These are phyloP conservation scores for Alternaria gansuensis DNA, from an alignment of 2,329 filamentous ascomycete species.

Conservation along the genomic window DNA sequence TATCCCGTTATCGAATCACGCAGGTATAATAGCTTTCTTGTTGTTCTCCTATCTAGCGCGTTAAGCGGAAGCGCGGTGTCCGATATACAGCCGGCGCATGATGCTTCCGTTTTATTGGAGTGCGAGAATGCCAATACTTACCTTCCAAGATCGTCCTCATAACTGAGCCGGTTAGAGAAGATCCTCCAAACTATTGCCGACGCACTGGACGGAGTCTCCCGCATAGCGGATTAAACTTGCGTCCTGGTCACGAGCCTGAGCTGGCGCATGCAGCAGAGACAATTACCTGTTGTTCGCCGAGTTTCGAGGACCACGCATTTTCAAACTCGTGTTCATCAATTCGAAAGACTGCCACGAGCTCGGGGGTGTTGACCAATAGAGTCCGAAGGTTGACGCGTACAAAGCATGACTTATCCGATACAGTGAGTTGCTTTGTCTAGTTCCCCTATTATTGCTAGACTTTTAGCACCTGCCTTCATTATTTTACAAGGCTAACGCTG, in stretches of 20 bases:
- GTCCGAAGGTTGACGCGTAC: constrained; percentile 33
- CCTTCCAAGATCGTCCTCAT: constrained; percentile 19
- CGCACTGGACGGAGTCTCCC: constrained; percentile 27
- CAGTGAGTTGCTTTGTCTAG: constrained; percentile 30
- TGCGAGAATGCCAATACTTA: constrained; percentile 7
- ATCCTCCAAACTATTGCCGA: constrained; percentile 22
- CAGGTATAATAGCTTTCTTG: constrained; percentile 31
- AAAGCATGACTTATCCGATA: constrained; percentile 28
- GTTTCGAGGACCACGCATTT: constrained; percentile 39
- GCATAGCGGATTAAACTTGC: constrained; percentile 29
- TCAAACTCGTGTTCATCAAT: constrained; percentile 35
- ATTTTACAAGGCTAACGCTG: constrained; percentile 9
- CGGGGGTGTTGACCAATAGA: constrained; percentile 30
- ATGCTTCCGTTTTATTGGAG: constrained; percentile 17
- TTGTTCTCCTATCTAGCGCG: constrained; percentile 14
- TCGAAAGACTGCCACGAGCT: constrained; percentile 37
- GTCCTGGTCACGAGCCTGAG: constrained; percentile 30
- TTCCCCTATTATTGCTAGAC: neutral
- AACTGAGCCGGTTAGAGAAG: constrained; percentile 38
- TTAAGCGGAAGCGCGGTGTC: constrained; percentile 19
- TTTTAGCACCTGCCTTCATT: neutral
- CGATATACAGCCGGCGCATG: constrained; percentile 20
- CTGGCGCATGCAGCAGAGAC: constrained; percentile 32
- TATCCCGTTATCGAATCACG: constrained; percentile 12
- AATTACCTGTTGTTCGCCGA: constrained; percentile 36